Evolutionary conservation across 495 filamentous ascomycete genomes (phyloP).

Genomic region (Cudoniella acicularis): DNA sequence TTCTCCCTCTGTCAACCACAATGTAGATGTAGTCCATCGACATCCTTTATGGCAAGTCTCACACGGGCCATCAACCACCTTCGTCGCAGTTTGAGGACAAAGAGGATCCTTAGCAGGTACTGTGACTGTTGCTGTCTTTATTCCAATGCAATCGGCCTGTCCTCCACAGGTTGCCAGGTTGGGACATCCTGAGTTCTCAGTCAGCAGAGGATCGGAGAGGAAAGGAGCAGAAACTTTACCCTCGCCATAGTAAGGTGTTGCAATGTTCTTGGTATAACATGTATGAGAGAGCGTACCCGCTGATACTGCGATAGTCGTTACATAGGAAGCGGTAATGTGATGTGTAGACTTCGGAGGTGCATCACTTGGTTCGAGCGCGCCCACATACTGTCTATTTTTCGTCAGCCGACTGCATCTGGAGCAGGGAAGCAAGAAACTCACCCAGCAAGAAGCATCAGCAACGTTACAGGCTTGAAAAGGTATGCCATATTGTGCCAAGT

Average conservation of each 20-base stretch:
- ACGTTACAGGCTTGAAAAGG: background rate
- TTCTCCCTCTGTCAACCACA: conserved; percentile 7
- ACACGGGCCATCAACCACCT: conserved; percentile 23
- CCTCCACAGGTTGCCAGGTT: background rate
- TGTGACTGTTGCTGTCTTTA: conserved; percentile 8
- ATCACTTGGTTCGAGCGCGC: background rate
- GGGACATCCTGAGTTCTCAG: background rate
- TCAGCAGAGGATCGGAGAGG: background rate
- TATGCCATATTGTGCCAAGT: background rate
- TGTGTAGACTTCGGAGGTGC: background rate
- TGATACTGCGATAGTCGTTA: background rate
- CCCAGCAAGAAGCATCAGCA: background rate
- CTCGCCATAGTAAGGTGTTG: background rate
- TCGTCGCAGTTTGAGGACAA: background rate
- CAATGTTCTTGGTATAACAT: background rate
- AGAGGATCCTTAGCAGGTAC: conserved; percentile 10
- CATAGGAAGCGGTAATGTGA: background rate
- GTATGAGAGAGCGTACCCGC: background rate
- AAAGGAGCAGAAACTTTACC: background rate
- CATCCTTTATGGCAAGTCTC: conserved; percentile 26
- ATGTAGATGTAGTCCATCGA: conserved; percentile 21
- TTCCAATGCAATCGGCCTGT: background rate
- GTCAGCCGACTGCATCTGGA: background rate
- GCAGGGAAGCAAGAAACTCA: background rate
- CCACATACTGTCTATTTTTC: background rate